These are phyloP conservation scores for Cephaloascus albidus DNA, from an alignment of 805 yeast genomes.

Conservation along the genomic window DNA sequence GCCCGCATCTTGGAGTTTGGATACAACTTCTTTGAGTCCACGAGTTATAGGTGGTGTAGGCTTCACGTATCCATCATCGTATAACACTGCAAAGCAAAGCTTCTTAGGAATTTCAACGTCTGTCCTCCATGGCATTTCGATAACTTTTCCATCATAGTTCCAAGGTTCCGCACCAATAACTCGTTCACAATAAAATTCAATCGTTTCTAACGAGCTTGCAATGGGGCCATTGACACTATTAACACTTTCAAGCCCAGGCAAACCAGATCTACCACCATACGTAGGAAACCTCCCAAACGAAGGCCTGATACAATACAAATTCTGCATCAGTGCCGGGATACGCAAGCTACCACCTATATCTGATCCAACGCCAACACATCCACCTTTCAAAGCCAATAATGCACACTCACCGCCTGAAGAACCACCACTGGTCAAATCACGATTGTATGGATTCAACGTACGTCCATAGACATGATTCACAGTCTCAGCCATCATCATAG, in stretches of 20 bases:
- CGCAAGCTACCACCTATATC: constrained; percentile 70
- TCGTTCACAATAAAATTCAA: constrained; percentile 59
- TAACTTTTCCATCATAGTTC: constrained; percentile 35
- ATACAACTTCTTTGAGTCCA: constrained; percentile 43
- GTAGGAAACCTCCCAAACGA: constrained; percentile 43
- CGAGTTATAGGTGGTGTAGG: constrained; percentile 60
- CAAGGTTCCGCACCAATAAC: constrained; percentile 64
- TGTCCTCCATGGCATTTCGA: constrained; percentile 46
- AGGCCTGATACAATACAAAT: constrained; percentile 56
- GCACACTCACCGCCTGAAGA: constrained; percentile 71
- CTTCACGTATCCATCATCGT: constrained; percentile 55
- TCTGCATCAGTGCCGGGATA: constrained; percentile 58
- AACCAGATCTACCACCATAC: constrained; percentile 40
- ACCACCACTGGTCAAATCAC: constrained; percentile 55
- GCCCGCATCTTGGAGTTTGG: constrained; percentile 27
- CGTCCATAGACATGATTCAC: constrained; percentile 51
- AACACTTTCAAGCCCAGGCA: constrained; percentile 58
- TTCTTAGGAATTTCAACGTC: constrained; percentile 31
- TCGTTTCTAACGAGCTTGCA: constrained; percentile 53
- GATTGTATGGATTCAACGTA: constrained; percentile 49
- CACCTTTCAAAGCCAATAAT: constrained; percentile 46
- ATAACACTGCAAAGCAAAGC: constrained; percentile 52
- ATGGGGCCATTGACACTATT: constrained; percentile 63
- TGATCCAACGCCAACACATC: constrained; percentile 57
- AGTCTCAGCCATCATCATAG: constrained; percentile 61